Percentiles rank a stretch among this genome's conserved stretches.
phyloP scores from a whole-genome alignment of 768 basidiomycete species.

The Pleurotus platypus region DNA sequence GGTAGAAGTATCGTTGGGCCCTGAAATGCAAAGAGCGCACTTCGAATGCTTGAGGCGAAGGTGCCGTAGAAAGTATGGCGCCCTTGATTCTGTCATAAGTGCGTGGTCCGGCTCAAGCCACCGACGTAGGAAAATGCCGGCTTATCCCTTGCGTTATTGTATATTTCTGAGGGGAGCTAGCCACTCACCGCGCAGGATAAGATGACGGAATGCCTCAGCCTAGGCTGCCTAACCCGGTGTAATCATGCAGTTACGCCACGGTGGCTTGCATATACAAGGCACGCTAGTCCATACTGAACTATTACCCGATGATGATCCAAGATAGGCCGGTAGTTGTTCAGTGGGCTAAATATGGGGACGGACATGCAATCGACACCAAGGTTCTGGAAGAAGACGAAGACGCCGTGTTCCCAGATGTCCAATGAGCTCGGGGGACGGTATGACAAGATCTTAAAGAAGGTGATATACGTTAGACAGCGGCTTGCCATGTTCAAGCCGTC shows the following conservation, averaged over 20 bases:
- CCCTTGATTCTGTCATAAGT: constrained; percentile 2
- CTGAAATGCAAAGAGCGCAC: not conserved
- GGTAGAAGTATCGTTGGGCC: not conserved
- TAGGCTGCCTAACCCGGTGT: too few species aligned
- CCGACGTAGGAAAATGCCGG: not conserved
- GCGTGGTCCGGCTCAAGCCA: not conserved
- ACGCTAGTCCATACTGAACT: not conserved
- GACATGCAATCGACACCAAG: too few species aligned
- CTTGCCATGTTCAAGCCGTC: too few species aligned
- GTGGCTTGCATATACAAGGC: not conserved
- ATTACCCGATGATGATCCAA: not conserved
- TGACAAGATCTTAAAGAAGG: too few species aligned
- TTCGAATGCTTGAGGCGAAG: not conserved
- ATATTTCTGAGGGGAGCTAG: not conserved
- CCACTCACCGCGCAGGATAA: not conserved
- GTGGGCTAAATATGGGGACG: too few species aligned
- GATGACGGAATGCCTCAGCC: too few species aligned
- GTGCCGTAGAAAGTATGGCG: not conserved
- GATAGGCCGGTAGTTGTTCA: not conserved
- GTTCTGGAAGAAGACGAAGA: too few species aligned
- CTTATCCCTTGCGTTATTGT: not conserved
- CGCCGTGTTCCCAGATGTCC: too few species aligned
- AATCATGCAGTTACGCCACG: not conserved
- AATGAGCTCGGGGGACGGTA: too few species aligned
- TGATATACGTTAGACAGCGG: too few species aligned